phyloP scores from a whole-genome alignment of 306 rosid species.

The Prunus mira region DNA sequence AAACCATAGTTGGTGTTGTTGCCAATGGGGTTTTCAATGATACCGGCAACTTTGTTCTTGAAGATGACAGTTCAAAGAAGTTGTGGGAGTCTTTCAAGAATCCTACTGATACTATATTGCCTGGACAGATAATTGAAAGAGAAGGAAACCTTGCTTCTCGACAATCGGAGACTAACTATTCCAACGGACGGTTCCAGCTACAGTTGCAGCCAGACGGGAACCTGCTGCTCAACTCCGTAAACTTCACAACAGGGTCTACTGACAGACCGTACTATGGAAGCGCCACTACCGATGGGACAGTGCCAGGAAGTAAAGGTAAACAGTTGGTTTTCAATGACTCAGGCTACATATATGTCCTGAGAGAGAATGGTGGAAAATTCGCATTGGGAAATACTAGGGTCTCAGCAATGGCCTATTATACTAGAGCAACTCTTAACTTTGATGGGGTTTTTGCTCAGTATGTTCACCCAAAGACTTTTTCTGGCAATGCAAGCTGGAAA shows the following conservation, averaged over 20 bases:
- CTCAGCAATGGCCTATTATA: too few relatives aligned
- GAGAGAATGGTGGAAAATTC: conserved; percentile 25
- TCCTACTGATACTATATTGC: conserved; percentile 36
- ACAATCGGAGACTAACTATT: conserved; percentile 22
- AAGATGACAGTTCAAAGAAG: not conserved
- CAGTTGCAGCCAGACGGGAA: conserved; percentile 12
- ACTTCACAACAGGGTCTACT: not conserved
- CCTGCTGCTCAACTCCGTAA: conserved; percentile 13
- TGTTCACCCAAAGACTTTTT: conserved; percentile 21
- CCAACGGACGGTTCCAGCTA: conserved; percentile 25
- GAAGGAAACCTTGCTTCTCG: conserved; percentile 21
- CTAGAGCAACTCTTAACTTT: too few relatives aligned
- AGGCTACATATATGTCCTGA: conserved; percentile 34
- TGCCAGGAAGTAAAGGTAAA: conserved; percentile 14
- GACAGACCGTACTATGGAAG: conserved; percentile 2
- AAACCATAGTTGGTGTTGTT: not conserved
- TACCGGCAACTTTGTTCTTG: conserved; percentile 23
- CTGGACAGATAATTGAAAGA: conserved; percentile 19
- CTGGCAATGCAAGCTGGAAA: conserved; percentile 10
- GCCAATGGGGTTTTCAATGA: conserved; percentile 1
- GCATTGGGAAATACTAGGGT: not conserved
- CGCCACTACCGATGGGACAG: not conserved
- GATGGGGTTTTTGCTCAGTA: too few relatives aligned
- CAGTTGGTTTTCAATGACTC: conserved; percentile 32
- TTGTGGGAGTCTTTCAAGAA: conserved; percentile 28